Base-by-base conservation (phyloP, 2,329 filamentous ascomycete genomes). In the Nothophaeocryptopus gaeumannii region DNA sequence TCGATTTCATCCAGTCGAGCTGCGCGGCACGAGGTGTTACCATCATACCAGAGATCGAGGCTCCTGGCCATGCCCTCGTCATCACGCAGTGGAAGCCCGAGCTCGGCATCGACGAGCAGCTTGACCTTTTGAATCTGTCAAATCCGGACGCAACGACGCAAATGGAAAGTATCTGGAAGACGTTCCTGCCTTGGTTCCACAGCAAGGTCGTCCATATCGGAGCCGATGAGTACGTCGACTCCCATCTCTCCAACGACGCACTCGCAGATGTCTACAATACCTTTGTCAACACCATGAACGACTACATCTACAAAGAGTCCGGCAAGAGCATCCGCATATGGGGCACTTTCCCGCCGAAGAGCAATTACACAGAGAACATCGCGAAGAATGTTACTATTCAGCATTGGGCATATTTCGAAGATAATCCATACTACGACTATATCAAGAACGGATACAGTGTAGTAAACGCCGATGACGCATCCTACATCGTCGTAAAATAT, bases 71-170 rank as follows among this genome's bases (percentile, higher is more conserved):
- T 52, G 74, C 76, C 1, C 65, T 83, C 1, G 73, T 74, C 5
- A 74, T 83, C 16, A 77, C 77, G 0, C 79, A 83, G 57, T 83
- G 80, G 80, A 79, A 77, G 53, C 79, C 79, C 0, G 72, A 82
- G 52, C 63, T 83, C 12, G 79, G 74, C 0, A 66, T 80, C 9
- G 61, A 66, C 2, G 73, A 78, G 46, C 34, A 53, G 12, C 63
- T 75, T 4, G 79, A 77, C 39, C 65, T 82, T 44, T 65, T 83
- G 5, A 81, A 82, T 51, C 72, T 82, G 39, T 74, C 76, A 0
- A 71, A 81, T 48, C 78, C 78, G 0, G 76, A 79, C 1, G 76
- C 78, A 0, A 74, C 80, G 32, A 74, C 78, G 0, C 73, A 74
- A 0, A 70, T 82, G 61, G 70, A 81, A 58, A 67, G 71, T 0